Percentiles rank a stretch among this genome's conserved stretches.
Evolutionary conservation across 108 stramenopile species (phyloP).

Genomic region (Bacterosira constricta): DNA sequence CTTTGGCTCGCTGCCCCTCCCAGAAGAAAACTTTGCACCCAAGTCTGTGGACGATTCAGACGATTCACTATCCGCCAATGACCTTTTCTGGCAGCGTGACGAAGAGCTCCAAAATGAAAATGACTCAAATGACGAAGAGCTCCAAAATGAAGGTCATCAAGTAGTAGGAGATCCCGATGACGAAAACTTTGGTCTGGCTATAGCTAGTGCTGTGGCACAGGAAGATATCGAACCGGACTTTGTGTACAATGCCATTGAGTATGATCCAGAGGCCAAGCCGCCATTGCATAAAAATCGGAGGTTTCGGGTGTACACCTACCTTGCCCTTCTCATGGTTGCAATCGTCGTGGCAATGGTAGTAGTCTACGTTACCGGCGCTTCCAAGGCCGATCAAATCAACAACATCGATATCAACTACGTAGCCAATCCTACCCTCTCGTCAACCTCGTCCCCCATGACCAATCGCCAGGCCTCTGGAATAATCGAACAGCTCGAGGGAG

Average conservation of each 20-base stretch:
- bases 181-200: conserved; percentile 48
- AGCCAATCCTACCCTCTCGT: background rate
- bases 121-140: conserved; percentile 17
- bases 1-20: background rate
- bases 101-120: background rate
- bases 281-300: conserved; percentile 67
- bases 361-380: conserved; percentile 31
- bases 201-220: conserved; percentile 63
- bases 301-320: conserved; percentile 61
- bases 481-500: conserved; percentile 34
- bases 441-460: conserved; percentile 32
- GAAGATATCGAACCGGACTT: conserved; percentile 66
- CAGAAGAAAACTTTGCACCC: background rate
- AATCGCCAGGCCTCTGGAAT: conserved; percentile 33
- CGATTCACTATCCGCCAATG: no score
- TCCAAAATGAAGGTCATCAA: no score
- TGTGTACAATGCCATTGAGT: conserved; percentile 78
- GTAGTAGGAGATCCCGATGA: conserved; percentile 6
- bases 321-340: conserved; percentile 25
- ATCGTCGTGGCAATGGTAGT: conserved; percentile 13
- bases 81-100: no score
- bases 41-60: background rate
- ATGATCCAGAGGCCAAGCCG: conserved; percentile 80
- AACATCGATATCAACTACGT: background rate
- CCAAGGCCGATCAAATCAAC: conserved; percentile 23